These are phyloP conservation scores for Penicillium riverlandense DNA, from an alignment of 495 filamentous ascomycete genomes.

Conservation along the genomic window DNA sequence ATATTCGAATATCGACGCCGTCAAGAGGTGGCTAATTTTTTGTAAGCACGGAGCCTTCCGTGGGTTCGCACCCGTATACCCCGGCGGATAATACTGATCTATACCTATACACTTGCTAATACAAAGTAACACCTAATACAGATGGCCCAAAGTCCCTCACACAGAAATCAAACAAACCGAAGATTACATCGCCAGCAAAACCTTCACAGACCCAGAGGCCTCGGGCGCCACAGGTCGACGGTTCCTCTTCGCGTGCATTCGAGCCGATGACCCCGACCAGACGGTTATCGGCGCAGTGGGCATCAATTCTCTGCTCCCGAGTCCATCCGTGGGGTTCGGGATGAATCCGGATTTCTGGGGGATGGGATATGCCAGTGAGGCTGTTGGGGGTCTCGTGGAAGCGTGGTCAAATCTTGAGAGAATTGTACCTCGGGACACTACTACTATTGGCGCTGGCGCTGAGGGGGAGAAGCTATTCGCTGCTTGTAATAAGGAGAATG, in stretches of 20 bases:
- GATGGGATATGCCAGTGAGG: constrained; percentile 14
- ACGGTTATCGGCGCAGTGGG: constrained; percentile 15
- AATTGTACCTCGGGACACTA: neutral
- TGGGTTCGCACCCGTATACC: neutral
- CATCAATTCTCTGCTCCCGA: constrained; percentile 17
- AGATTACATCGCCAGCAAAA: constrained; percentile 8
- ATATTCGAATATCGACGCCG: constrained; percentile 14
- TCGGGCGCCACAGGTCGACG: constrained; percentile 13
- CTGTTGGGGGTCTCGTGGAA: constrained; percentile 12
- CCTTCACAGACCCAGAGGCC: constrained; percentile 18
- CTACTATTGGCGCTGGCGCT: no score
- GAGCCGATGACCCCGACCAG: constrained; percentile 6
- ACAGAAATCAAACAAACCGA: constrained; percentile 13
- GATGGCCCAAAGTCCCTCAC: constrained; percentile 14
- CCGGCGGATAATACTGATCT: neutral
- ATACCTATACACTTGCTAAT: neutral
- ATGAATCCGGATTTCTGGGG: constrained; percentile 21
- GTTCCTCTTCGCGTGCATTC: constrained; percentile 15
- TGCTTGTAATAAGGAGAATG: constrained; percentile 14
- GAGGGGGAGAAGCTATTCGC: constrained; percentile 12
- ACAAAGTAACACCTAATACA: neutral
- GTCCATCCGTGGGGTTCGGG: constrained; percentile 19
- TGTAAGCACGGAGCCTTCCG: constrained; percentile 9
- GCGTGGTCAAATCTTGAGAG: constrained; percentile 18
- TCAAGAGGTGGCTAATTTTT: constrained; percentile 20